phyloP scores from a whole-genome alignment of 73 alveolate species.

The Tetrahymena elliotti region DNA sequence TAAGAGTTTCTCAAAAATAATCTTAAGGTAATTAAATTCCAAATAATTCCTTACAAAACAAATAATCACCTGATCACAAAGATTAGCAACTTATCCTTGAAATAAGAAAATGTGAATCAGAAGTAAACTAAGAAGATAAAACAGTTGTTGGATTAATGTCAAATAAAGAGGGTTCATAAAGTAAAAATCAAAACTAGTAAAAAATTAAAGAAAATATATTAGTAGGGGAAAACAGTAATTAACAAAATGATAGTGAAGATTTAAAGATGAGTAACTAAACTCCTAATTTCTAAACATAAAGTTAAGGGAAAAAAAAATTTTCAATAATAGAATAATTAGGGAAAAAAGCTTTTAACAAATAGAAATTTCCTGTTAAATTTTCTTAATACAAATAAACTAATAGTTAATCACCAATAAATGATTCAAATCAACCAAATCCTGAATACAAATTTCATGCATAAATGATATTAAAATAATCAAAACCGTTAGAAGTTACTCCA shows the following conservation, averaged over 20 bases:
- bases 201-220: not conserved
- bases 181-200: too few relatives aligned
- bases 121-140: not conserved
- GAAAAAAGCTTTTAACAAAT: not conserved
- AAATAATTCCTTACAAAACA: too few relatives aligned
- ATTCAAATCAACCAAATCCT: not conserved
- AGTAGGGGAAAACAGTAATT: not conserved
- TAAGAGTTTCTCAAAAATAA: not conserved
- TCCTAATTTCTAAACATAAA: not conserved
- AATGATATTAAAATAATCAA: not conserved
- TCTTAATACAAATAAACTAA: not conserved
- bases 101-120: not conserved
- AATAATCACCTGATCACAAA: not conserved
- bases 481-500: not conserved
- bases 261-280: not conserved
- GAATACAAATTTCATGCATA: not conserved
- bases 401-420: not conserved
- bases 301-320: not conserved
- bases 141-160: not conserved
- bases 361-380: not conserved
- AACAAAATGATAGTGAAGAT: not conserved
- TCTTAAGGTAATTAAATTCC: too few relatives aligned
- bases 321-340: not conserved
- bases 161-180: not conserved
- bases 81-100: not conserved